Conservation (phyloP, 2,329 filamentous ascomycete genomes). For the Rhexocercosporidium sp. region DNA sequence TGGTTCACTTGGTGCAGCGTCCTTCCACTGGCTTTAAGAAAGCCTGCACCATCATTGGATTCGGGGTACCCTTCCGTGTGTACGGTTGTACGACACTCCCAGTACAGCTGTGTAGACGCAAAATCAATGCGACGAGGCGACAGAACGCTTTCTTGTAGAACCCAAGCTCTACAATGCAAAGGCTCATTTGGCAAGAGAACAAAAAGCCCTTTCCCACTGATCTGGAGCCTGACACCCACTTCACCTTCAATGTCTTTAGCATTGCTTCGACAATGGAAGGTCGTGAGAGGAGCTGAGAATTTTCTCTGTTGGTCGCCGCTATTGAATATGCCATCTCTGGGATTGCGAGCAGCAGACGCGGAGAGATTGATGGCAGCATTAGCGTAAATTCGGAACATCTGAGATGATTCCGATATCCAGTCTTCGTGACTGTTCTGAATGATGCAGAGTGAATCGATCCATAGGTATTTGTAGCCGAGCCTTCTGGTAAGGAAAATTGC, state of each 20-base stretch:
- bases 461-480: conserved; percentile 21
- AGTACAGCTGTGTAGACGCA: conserved; percentile 11
- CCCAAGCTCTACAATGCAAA: conserved; percentile 15
- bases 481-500: conserved; percentile 18
- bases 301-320: neutral
- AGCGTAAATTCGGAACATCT: conserved; percentile 15
- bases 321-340: neutral
- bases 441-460: conserved; percentile 32
- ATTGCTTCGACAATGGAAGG: neutral
- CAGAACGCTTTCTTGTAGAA: conserved; percentile 13
- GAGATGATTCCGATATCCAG: conserved; percentile 18
- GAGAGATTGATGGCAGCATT: conserved; percentile 4
- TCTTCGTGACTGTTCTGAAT: conserved; percentile 23
- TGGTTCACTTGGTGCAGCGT: neutral
- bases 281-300: neutral
- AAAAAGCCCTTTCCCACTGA: neutral
- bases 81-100: neutral
- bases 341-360: neutral
- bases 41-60: neutral
- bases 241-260: neutral
- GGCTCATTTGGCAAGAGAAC: neutral
- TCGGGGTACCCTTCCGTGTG: neutral
- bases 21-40: neutral
- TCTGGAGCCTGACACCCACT: neutral
- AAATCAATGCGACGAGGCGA: conserved; percentile 14